phyloP scores from a whole-genome alignment of 176 grass and related monocot genomes.

The Aegilops speltoides region DNA sequence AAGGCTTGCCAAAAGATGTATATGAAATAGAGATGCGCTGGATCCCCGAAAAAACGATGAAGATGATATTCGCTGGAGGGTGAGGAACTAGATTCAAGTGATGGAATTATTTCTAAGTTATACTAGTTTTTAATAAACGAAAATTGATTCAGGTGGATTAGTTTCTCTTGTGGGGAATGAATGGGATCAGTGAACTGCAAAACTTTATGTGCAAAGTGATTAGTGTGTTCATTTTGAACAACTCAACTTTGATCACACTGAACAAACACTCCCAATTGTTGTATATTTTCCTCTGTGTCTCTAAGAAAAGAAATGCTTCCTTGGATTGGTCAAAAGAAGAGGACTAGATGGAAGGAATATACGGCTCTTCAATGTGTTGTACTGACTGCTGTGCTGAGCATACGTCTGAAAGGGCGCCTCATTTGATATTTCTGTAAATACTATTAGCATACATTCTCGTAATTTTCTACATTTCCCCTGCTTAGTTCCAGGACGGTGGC shows the following conservation, averaged over 20 bases:
- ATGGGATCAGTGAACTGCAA: background rate
- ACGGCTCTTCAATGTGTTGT: background rate
- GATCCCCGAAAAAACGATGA: no score
- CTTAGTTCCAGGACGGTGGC: background rate
- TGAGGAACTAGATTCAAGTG: background rate
- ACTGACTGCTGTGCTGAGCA: background rate
- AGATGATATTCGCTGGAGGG: background rate
- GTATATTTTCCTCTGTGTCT: background rate
- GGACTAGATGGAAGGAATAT: background rate
- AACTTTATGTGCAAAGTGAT: background rate
- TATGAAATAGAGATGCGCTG: no score
- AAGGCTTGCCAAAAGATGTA: background rate
- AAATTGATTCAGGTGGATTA: background rate
- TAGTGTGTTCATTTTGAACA: background rate
- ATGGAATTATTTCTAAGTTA: background rate
- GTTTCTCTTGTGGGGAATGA: background rate
- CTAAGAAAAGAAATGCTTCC: background rate
- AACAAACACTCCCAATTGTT: background rate
- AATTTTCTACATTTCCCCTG: background rate
- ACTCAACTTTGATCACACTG: background rate
- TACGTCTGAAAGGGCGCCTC: background rate
- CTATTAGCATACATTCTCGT: background rate
- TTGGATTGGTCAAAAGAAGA: background rate
- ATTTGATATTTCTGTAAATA: background rate
- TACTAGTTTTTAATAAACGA: no score